A percentile compares a stretch with the other conserved stretches of the same genome.
phyloP scores from a whole-genome alignment of 75 land plant genomes.

The Chamaecyparis obtusa region DNA sequence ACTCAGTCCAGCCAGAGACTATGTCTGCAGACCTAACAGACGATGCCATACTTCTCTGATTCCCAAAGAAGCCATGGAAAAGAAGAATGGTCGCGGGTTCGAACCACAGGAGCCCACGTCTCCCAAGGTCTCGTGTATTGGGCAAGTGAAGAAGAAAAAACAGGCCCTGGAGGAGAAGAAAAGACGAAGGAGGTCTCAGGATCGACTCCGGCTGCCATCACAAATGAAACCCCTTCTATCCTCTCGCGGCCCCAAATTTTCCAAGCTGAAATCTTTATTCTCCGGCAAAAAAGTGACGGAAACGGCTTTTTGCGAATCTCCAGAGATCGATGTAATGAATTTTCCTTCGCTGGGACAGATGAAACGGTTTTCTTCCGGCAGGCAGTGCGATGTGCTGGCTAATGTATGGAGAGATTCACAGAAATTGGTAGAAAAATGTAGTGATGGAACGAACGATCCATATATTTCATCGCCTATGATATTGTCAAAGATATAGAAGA shows the following conservation, averaged over 20 bases:
- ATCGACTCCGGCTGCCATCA: neutral
- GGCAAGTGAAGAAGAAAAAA: slow-evolving; percentile 51
- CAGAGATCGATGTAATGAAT: neutral
- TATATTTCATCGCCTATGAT: neutral
- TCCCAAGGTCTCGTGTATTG: slow-evolving; percentile 59
- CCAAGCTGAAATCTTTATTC: neutral
- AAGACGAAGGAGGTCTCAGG: neutral
- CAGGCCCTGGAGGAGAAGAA: slow-evolving; percentile 11
- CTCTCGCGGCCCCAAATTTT: neutral
- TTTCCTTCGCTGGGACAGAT: slow-evolving; percentile 30
- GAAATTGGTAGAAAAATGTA: neutral
- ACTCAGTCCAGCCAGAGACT: neutral
- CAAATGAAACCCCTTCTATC: too few species aligned
- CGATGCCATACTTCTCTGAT: slow-evolving; percentile 25
- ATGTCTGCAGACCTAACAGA: neutral
- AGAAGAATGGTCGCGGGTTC: neutral
- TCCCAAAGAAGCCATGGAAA: slow-evolving; percentile 36
- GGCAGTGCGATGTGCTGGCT: slow-evolving; percentile 33
- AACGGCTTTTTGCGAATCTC: neutral
- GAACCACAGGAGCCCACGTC: slow-evolving; percentile 44
- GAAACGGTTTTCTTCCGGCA: slow-evolving; percentile 33
- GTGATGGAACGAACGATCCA: neutral
- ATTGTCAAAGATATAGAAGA: neutral
- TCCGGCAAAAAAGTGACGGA: neutral
- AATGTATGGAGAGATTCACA: neutral